Evolutionary conservation across 306 rosid species (phyloP).

Genomic region (Trichosanthes truncata): DNA sequence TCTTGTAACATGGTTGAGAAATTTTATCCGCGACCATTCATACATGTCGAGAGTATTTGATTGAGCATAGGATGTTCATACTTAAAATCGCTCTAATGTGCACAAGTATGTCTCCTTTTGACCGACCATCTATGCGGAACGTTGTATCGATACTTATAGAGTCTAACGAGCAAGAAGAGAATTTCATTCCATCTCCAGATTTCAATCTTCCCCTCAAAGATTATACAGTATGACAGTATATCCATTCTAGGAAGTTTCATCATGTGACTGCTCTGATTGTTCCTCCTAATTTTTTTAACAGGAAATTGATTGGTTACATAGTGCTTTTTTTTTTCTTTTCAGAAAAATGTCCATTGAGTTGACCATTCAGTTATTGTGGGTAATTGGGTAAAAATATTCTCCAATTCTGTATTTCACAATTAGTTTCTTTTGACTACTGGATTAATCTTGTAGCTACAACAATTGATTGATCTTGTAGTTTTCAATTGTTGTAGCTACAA

Average conservation of each 20-base stretch:
- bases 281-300: conserved; percentile 8
- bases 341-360: background rate
- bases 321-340: background rate
- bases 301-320: conserved; percentile 9
- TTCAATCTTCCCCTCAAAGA: conserved; percentile 39
- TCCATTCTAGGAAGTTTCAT: conserved; percentile 4
- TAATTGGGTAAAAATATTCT: background rate
- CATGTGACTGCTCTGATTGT: background rate
- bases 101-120: conserved; percentile 54
- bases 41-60: conserved; percentile 58
- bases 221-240: background rate
- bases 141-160: conserved; percentile 77
- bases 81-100: conserved; percentile 69
- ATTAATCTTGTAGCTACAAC: too few relatives aligned
- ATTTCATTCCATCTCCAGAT: conserved; percentile 31
- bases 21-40: conserved; percentile 40
- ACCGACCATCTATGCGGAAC: conserved; percentile 73
- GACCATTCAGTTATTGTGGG: background rate
- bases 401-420: conserved; percentile 11
- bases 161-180: conserved; percentile 50
- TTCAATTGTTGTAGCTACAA: too few relatives aligned
- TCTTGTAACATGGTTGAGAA: conserved; percentile 72
- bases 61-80: conserved; percentile 70
- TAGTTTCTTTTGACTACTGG: too few relatives aligned
- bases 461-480: too few relatives aligned